Percentiles rank a stretch among this genome's conserved stretches.
These are phyloP conservation scores for Decorospora gaudefroyi DNA, from an alignment of 2,329 filamentous ascomycete genomes.

Conservation along the genomic window DNA sequence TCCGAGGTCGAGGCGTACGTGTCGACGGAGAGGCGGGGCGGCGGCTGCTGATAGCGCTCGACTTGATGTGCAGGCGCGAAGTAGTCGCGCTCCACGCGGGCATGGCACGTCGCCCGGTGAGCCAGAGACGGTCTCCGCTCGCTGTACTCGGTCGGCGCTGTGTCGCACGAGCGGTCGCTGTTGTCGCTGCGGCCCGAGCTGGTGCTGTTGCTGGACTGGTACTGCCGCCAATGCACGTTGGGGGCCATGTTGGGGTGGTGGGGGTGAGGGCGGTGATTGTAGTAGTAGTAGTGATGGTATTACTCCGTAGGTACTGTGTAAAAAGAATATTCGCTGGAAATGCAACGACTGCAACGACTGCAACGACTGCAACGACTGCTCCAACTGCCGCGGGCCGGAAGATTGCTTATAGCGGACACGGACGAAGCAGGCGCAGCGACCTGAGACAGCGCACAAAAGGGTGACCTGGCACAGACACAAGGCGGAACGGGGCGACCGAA, in stretches of 20 bases:
- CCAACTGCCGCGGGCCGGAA: too few species aligned
- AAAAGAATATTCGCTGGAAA: conserved; percentile 4
- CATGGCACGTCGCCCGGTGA: conserved; percentile 40
- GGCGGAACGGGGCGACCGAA: conserved; percentile 26
- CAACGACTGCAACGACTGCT: too few species aligned
- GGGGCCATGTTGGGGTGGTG: conserved; percentile 40
- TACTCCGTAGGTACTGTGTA: conserved; percentile 3
- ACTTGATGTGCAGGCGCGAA: conserved; percentile 20
- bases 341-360: too few species aligned
- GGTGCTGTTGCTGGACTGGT: conserved; percentile 42
- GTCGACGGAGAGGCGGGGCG: conserved; percentile 65
- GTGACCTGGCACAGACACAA: conserved; percentile 37
- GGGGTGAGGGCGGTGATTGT: too few species aligned
- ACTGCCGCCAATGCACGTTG: conserved; percentile 39
- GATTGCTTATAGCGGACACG: conserved; percentile 3
- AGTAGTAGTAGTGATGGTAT: conserved; percentile 15
- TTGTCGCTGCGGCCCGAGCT: conserved; percentile 37
- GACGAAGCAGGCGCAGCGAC: conserved; percentile 28
- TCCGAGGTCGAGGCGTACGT: conserved; percentile 80
- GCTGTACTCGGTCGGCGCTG: conserved; percentile 45
- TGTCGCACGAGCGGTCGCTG: conserved; percentile 42
- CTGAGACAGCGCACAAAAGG: conserved; percentile 32
- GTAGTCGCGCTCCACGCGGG: conserved; percentile 36
- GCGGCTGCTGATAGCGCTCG: conserved; percentile 20
- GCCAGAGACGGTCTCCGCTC: conserved; percentile 33